phyloP scores from a whole-genome alignment of 164 flowering plant species.

The Vitis rupestris region DNA sequence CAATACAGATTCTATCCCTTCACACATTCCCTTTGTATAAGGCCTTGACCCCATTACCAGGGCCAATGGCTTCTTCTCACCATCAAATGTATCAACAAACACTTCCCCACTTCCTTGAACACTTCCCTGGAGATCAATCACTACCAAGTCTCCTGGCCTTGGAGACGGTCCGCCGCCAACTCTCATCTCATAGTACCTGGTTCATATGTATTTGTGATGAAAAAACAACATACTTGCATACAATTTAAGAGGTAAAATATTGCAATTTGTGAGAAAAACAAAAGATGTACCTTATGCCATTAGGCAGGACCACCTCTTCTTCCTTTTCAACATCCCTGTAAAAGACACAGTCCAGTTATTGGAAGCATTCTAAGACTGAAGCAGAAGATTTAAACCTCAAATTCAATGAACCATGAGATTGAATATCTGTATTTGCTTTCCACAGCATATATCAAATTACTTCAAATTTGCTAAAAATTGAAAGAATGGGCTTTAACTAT shows the following conservation, averaged over 20 bases:
- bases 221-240: too few species aligned
- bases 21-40: conserved; percentile 83
- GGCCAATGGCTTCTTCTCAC: conserved; percentile 65
- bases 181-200: conserved; percentile 69
- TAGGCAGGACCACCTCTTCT: conserved; percentile 70
- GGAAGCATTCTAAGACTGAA: not conserved
- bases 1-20: conserved; percentile 75
- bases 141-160: conserved; percentile 72
- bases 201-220: not conserved
- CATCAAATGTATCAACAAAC: conserved; percentile 71
- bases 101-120: conserved; percentile 53
- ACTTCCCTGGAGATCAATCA: conserved; percentile 65
- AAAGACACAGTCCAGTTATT: not conserved
- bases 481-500: too few species aligned
- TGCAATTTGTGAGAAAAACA: not conserved
- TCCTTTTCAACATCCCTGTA: conserved; percentile 69
- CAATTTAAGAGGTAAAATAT: not conserved
- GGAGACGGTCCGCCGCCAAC: conserved; percentile 78
- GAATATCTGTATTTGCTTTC: too few species aligned
- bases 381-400: not conserved
- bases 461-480: too few species aligned
- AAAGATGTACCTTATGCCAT: conserved; percentile 65
- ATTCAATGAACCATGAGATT: too few species aligned
- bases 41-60: conserved; percentile 89
- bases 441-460: too few species aligned